phyloP scores from a whole-genome alignment of 371 early-diverging fungal genomes.

The Mucor plumbeus region DNA sequence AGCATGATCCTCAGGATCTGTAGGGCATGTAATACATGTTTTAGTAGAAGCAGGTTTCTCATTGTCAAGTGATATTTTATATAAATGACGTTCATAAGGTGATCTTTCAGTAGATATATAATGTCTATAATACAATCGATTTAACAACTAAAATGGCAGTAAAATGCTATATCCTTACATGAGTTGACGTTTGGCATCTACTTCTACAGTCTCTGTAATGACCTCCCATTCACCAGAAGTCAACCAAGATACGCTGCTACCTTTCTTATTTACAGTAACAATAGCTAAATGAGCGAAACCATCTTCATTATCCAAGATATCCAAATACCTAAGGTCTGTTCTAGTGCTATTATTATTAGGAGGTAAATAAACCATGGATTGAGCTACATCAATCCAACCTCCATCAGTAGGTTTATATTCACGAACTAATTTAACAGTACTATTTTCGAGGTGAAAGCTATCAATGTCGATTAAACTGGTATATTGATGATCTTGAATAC shows the following conservation, averaged over 20 bases:
- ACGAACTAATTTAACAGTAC: slow-evolving; percentile 48
- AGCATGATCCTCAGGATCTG: slow-evolving; percentile 55
- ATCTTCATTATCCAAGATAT: slow-evolving; percentile 72
- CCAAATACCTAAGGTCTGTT: slow-evolving; percentile 72
- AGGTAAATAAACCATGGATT: slow-evolving; percentile 52
- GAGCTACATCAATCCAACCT: slow-evolving; percentile 74
- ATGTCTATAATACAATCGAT: slow-evolving; percentile 39
- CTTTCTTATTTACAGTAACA: slow-evolving; percentile 47
- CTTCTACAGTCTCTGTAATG: slow-evolving; percentile 58
- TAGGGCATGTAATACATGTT: slow-evolving; percentile 46
- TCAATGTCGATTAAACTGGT: slow-evolving; percentile 61
- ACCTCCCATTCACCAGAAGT: slow-evolving; percentile 92
- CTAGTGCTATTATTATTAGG: slow-evolving; percentile 34
- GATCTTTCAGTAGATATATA: slow-evolving; percentile 78
- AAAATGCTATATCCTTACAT: slow-evolving; percentile 50
- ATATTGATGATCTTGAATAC: slow-evolving; percentile 84
- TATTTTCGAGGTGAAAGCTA: slow-evolving; percentile 9
- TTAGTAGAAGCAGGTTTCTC: slow-evolving; percentile 34
- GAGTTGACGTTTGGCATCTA: slow-evolving; percentile 61
- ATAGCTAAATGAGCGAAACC: slow-evolving; percentile 88
- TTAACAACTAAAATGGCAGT: neutral
- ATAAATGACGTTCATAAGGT: slow-evolving; percentile 81
- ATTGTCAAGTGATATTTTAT: slow-evolving; percentile 41
- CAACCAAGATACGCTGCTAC: slow-evolving; percentile 70
- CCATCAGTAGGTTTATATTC: slow-evolving; percentile 68